Conservation (phyloP, 768 basidiomycete genomes). For the Agrocybe pediades region DNA sequence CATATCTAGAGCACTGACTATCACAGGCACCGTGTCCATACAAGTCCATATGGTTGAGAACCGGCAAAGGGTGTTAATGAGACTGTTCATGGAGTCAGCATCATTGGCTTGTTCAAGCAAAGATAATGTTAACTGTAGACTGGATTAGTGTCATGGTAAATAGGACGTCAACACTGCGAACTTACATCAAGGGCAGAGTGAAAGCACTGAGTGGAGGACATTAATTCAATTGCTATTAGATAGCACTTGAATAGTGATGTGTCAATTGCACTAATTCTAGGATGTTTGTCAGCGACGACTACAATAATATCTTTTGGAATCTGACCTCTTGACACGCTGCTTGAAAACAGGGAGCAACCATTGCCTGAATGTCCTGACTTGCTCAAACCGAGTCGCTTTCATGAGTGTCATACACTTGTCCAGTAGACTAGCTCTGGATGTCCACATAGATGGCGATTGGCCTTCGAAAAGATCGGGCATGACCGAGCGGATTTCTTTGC, state of each 20-base stretch:
- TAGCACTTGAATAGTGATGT: slow-evolving; percentile 55
- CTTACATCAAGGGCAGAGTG: slow-evolving; percentile 70
- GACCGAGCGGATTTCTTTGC: slow-evolving; percentile 64
- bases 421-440: slow-evolving; percentile 41
- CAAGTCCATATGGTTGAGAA: slow-evolving; percentile 77
- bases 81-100: slow-evolving; percentile 54
- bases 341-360: slow-evolving; percentile 78
- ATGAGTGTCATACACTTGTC: slow-evolving; percentile 47
- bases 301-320: not conserved
- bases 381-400: slow-evolving; percentile 69
- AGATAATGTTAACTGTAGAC: slow-evolving; percentile 49
- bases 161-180: slow-evolving; percentile 3
- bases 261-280: slow-evolving; percentile 22
- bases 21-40: slow-evolving; percentile 60
- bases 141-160: not conserved
- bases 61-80: slow-evolving; percentile 73
- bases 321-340: slow-evolving; percentile 51
- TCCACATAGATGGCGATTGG: slow-evolving; percentile 19
- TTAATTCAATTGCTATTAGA: slow-evolving; percentile 56
- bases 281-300: not conserved
- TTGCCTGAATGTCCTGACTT: slow-evolving; percentile 65
- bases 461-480: slow-evolving; percentile 74
- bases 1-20: slow-evolving; percentile 60
- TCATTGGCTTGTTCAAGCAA: slow-evolving; percentile 56
- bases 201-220: slow-evolving; percentile 66